Conservation (phyloP, 1,139 yeast genomes). For the Pichia sp. region DNA sequence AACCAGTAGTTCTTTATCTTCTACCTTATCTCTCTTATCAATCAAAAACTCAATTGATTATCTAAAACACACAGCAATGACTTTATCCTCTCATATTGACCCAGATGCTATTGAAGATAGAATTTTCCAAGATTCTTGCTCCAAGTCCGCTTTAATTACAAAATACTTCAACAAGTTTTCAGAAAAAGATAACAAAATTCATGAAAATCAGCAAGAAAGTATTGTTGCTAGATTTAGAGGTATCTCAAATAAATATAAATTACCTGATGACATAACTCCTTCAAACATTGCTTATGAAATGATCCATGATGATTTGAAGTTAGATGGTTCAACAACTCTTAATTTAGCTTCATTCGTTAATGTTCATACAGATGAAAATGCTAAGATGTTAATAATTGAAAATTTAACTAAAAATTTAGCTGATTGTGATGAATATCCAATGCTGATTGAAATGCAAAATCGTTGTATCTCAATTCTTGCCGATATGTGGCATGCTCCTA, state of each 20-base stretch:
- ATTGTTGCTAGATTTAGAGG: conserved; percentile 23
- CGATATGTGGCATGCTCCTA: conserved; percentile 74
- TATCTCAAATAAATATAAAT: conserved; percentile 40
- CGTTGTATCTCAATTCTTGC: conserved; percentile 78
- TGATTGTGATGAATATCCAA: conserved; percentile 90
- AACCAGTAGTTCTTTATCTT: no score
- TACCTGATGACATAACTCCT: conserved; percentile 52
- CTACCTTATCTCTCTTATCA: no score
- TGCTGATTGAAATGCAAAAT: conserved; percentile 68
- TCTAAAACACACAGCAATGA: conserved; percentile 27
- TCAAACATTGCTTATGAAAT: conserved; percentile 51
- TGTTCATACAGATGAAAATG: conserved; percentile 52
- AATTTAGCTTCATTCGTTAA: conserved; percentile 88
- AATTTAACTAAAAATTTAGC: conserved; percentile 84
- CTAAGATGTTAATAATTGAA: conserved; percentile 49
- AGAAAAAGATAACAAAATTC: conserved; percentile 2
- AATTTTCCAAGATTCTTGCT: conserved; percentile 27
- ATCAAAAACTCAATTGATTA: not conserved
- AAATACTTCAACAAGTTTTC: conserved; percentile 17
- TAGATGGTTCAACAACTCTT: conserved; percentile 80
- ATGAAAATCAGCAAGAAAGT: not conserved
- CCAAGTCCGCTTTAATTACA: conserved; percentile 12
- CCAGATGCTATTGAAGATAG: conserved; percentile 32
- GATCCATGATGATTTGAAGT: conserved; percentile 63
- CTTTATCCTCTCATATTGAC: conserved; percentile 35